These are phyloP conservation scores for Penicillium coffeae DNA, from an alignment of 495 filamentous ascomycete genomes.

Conservation along the genomic window DNA sequence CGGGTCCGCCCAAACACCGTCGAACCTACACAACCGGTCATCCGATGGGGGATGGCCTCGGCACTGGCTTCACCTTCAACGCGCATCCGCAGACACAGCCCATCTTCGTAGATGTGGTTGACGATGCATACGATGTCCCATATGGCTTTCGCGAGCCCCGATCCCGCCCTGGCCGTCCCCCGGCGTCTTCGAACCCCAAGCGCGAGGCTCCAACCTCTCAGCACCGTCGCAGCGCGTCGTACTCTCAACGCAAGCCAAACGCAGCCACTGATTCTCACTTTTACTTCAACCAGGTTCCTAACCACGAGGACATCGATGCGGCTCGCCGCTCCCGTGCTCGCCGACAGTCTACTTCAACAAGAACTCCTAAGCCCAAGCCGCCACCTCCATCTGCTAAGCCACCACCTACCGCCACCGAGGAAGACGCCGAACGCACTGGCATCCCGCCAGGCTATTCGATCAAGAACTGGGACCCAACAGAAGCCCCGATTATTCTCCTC, in stretches of 20 bases:
- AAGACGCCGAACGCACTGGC: constrained; percentile 71
- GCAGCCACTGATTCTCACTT: constrained; percentile 52
- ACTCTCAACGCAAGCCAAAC: constrained; percentile 44
- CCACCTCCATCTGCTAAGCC: constrained; percentile 41
- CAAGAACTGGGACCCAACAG: constrained; percentile 97
- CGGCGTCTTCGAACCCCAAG: constrained; percentile 17
- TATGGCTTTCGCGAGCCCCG: constrained; percentile 30
- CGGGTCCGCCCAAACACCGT: constrained; percentile 35
- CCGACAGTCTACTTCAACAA: constrained; percentile 49
- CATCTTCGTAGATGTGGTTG: constrained; percentile 54
- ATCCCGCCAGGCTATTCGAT: constrained; percentile 91
- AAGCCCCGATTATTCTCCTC: constrained; percentile 88
- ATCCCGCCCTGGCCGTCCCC: constrained; percentile 22
- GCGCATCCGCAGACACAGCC: constrained; percentile 47
- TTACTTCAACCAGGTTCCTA: constrained; percentile 49
- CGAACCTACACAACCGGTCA: constrained; percentile 37
- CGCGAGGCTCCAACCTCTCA: constrained; percentile 27
- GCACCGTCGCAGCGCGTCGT: constrained; percentile 32
- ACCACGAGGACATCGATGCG: constrained; percentile 40
- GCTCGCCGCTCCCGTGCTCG: constrained; percentile 42
- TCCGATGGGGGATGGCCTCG: constrained; percentile 40
- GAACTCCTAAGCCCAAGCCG: constrained; percentile 46
- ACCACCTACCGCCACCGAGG: constrained; percentile 73
- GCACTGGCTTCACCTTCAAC: constrained; percentile 23
- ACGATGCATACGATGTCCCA: constrained; percentile 46